A percentile compares a stretch with the other conserved stretches of the same genome.
phyloP scores from a whole-genome alignment of 345 rosid genomes.

The Kandelia obovata region DNA sequence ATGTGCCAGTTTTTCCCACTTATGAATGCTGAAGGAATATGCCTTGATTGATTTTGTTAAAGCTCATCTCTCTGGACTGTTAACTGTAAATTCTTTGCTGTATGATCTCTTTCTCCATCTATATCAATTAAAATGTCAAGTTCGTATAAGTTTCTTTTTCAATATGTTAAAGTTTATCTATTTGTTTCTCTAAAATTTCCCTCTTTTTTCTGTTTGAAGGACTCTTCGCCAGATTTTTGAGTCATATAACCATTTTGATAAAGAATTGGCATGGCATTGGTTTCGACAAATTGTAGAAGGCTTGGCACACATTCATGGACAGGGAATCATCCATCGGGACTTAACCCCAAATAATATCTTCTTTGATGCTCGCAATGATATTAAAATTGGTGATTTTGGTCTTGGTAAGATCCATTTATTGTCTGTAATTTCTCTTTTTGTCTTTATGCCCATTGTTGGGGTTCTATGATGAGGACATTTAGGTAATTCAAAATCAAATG shows the following conservation, averaged over 20 bases:
- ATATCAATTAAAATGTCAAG: background rate
- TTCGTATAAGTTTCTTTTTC: background rate
- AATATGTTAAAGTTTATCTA: no score
- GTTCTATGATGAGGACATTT: background rate
- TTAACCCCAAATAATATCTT: conserved; percentile 90
- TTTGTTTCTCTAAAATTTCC: background rate
- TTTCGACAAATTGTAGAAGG: conserved; percentile 97
- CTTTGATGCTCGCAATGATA: conserved; percentile 90
- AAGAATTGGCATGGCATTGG: conserved; percentile 78
- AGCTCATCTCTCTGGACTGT: no score
- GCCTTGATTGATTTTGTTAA: no score
- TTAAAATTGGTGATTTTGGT: conserved; percentile 97
- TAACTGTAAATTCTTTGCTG: no score
- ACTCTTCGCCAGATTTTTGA: conserved; percentile 86
- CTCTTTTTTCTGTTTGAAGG: conserved; percentile 39
- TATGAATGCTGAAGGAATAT: no score
- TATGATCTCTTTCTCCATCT: background rate
- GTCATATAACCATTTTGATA: conserved; percentile 76
- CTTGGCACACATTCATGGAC: conserved; percentile 89
- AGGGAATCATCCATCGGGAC: conserved; percentile 97
- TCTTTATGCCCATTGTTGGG: background rate
- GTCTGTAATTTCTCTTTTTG: conserved; percentile 16
- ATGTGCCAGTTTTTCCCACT: no score
- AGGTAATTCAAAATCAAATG: background rate
- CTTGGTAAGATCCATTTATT: conserved; percentile 55